Conservation (phyloP, 2,329 filamentous ascomycete genomes). For the Trichoderma guizhouense region DNA sequence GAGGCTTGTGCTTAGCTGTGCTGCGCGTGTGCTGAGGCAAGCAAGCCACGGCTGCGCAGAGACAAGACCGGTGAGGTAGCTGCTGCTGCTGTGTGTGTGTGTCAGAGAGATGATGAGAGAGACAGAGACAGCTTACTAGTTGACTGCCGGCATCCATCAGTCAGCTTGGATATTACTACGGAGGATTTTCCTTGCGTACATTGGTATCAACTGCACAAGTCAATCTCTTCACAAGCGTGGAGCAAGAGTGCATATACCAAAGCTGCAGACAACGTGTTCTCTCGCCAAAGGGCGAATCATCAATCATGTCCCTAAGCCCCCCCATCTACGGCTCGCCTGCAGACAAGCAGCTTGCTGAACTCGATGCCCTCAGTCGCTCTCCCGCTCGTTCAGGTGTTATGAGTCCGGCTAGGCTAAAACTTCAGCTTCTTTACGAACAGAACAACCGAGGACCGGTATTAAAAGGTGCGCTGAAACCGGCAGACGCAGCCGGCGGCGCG, state of each 20-base stretch:
- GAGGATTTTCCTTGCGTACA: background rate
- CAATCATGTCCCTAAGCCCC: slow-evolving; percentile 34
- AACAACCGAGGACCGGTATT: slow-evolving; percentile 50
- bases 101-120: background rate
- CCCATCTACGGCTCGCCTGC: slow-evolving; percentile 27
- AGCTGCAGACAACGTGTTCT: background rate
- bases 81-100: background rate
- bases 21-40: background rate
- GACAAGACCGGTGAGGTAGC: slow-evolving; percentile 6
- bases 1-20: background rate
- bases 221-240: slow-evolving; percentile 5
- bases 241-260: background rate
- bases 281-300: background rate
- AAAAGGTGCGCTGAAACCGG: slow-evolving; percentile 46
- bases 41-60: slow-evolving; percentile 10
- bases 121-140: background rate
- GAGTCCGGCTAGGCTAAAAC: slow-evolving; percentile 60
- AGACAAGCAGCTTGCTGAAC: slow-evolving; percentile 25
- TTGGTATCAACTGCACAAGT: background rate
- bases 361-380: slow-evolving; percentile 29
- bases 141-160: background rate
- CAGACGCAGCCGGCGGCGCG: slow-evolving; percentile 43
- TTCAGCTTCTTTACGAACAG: slow-evolving; percentile 62
- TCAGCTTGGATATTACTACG: background rate
- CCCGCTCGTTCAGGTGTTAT: slow-evolving; percentile 35